Evolutionary conservation across 2,329 filamentous ascomycete species (phyloP).

Genomic region (Ophiostoma novo-ulmi): DNA sequence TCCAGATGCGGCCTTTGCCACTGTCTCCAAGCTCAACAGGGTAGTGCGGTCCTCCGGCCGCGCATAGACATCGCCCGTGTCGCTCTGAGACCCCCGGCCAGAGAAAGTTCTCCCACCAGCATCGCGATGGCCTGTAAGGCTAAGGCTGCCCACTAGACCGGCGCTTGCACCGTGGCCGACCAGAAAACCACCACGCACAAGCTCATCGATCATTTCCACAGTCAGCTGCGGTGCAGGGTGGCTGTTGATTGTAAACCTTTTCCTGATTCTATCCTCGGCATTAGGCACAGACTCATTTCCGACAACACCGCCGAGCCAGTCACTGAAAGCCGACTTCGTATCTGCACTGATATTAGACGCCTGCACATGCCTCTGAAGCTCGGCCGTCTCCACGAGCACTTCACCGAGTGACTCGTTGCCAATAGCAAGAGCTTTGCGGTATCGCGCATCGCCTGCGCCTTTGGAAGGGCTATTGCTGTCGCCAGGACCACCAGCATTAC

Average conservation of each 20-base stretch:
- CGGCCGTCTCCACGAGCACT: constrained; percentile 54
- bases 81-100: constrained; percentile 23
- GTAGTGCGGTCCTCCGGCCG: constrained; percentile 52
- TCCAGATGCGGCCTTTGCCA: constrained; percentile 62
- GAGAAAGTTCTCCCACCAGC: not conserved
- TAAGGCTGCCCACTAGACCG: constrained; percentile 17
- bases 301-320: constrained; percentile 45
- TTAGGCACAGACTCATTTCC: not conserved
- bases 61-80: constrained; percentile 37
- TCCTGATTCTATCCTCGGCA: constrained; percentile 30
- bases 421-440: constrained; percentile 40
- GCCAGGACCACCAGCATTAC: not conserved
- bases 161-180: constrained; percentile 42
- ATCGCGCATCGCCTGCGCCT: constrained; percentile 45
- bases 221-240: constrained; percentile 34
- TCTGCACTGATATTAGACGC: constrained; percentile 36
- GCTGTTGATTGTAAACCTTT: constrained; percentile 28
- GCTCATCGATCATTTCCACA: constrained; percentile 46
- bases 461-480: not conserved
- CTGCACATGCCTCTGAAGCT: constrained; percentile 49
- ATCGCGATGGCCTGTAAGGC: constrained; percentile 29
- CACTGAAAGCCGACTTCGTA: constrained; percentile 50
- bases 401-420: constrained; percentile 42
- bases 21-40: constrained; percentile 56
- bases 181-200: constrained; percentile 64